Conservation (phyloP, 2,329 filamentous ascomycete genomes). For the Harringtonia lauricola region DNA sequence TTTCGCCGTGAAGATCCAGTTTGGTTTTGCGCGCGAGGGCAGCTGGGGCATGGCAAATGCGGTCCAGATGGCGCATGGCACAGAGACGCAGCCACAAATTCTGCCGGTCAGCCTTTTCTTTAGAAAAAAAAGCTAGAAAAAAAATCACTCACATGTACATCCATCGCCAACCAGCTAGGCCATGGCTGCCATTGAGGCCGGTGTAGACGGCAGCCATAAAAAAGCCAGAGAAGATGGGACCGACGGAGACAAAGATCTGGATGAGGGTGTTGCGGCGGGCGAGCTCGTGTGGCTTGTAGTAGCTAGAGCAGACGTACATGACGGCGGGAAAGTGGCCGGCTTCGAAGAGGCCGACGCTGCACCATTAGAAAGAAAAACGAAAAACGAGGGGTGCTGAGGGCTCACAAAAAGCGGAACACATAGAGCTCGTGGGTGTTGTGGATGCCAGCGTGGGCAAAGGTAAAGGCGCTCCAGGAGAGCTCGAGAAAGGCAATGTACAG, state of each 20-base stretch:
- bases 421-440: slow-evolving; percentile 16
- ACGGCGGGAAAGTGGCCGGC: slow-evolving; percentile 19
- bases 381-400: not conserved
- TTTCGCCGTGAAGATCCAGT: slow-evolving; percentile 16
- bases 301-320: slow-evolving; percentile 20
- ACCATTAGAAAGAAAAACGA: not conserved
- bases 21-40: slow-evolving; percentile 14
- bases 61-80: slow-evolving; percentile 16
- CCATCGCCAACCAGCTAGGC: slow-evolving; percentile 16
- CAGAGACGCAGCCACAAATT: slow-evolving; percentile 15
- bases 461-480: slow-evolving; percentile 16
- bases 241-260: slow-evolving; percentile 16
- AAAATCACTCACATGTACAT: slow-evolving; percentile 15
- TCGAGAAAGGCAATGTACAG: slow-evolving; percentile 41
- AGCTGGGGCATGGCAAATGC: slow-evolving; percentile 17
- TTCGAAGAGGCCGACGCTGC: slow-evolving; percentile 18
- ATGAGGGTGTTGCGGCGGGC: slow-evolving; percentile 19
- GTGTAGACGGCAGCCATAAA: slow-evolving; percentile 16
- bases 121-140: not conserved
- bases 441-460: slow-evolving; percentile 16
- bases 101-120: slow-evolving; percentile 4
- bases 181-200: slow-evolving; percentile 16
- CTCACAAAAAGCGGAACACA: slow-evolving; percentile 16
- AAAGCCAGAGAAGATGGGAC: slow-evolving; percentile 17
- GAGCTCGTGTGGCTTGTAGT: slow-evolving; percentile 19